Evolutionary conservation across 2,329 filamentous ascomycete genomes (phyloP), one percentile per base, ranked within the genome.

Genomic region (Lasiodiplodia theobromae): DNA sequence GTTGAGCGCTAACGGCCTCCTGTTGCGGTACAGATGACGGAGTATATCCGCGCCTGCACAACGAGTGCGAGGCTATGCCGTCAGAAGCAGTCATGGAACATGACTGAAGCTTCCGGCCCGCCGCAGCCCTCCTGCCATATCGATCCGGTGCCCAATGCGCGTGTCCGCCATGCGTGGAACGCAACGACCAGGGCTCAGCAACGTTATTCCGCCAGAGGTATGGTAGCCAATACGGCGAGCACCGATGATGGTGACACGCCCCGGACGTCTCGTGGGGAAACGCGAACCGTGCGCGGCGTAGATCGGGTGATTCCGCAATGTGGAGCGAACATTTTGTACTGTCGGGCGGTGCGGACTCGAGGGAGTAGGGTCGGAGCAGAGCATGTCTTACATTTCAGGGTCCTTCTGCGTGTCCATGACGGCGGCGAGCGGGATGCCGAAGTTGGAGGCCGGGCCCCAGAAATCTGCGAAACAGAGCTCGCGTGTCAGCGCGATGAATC

Each of bases 331-430:
- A 37, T n/a, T 34, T 49, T 18, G 47, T 53, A 23, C 18, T 37
- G 49, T 23, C 44, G 49, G 47, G 16, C 23, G 14, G n/a, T 14
- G 25, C 21, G 31, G 18, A 47, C 38, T 64, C 49, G 23, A 44
- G 40, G 44, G 64, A 54, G 56, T 52, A 28, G 38, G 18, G 60
- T 37, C 25, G 44, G n/a, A 37, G 16, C 34, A 5, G 14, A 25
- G 34, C 21, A 18, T 67, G 31, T 80, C 58, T 62, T 40, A 86
- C 84, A 85, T 83, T 72, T 85, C 83, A 62, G 84, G 82, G 72
- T 85, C 84, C 74, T 86, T 86, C 73, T 81, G 81, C 72, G 84
- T 85, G 77, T 86, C 84, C 77, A 85, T 83, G 66, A 86, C 83
- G 37, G 84, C 84, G 40, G 84, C 84, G 68, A 86, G 80, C 60